A percentile compares a stretch with the other conserved stretches of the same genome.
phyloP scores from a whole-genome alignment of 495 filamentous ascomycete species.

The Viridothelium virens region DNA sequence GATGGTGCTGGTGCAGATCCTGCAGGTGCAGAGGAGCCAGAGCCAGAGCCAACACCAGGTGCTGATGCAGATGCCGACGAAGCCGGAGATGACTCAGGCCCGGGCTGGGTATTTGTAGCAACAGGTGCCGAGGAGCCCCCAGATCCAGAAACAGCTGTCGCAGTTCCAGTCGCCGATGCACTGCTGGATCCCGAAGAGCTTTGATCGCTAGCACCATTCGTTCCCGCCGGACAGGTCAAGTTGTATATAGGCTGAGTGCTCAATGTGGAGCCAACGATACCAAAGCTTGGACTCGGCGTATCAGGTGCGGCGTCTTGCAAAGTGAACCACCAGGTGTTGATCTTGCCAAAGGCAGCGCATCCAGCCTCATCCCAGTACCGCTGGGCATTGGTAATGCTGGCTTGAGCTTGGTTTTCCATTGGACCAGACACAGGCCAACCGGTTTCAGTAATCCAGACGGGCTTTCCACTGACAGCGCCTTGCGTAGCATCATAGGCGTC shows the following conservation, averaged over 20 bases:
- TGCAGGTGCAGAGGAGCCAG: not conserved
- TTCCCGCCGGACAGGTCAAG: slow-evolving; percentile 25
- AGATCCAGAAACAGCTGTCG: slow-evolving; percentile 2
- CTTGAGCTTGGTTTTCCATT: slow-evolving; percentile 51
- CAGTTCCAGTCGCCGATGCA: not conserved
- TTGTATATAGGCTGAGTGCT: slow-evolving; percentile 32
- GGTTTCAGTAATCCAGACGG: slow-evolving; percentile 85
- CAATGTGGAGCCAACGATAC: slow-evolving; percentile 48
- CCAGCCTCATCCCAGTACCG: slow-evolving; percentile 72
- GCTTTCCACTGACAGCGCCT: slow-evolving; percentile 53
- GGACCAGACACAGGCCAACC: slow-evolving; percentile 72
- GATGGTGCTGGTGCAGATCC: not conserved
- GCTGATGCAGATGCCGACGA: not conserved
- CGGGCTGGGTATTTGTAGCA: slow-evolving; percentile 7
- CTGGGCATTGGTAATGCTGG: slow-evolving; percentile 62
- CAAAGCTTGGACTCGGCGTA: slow-evolving; percentile 62
- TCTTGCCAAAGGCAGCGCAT: slow-evolving; percentile 59
- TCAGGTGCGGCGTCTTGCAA: slow-evolving; percentile 55
- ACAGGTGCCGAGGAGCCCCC: not conserved
- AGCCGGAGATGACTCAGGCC: not conserved
- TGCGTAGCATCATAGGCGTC: slow-evolving; percentile 53
- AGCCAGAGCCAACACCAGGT: not conserved
- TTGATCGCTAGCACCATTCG: slow-evolving; percentile 3
- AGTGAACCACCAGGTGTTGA: slow-evolving; percentile 72
- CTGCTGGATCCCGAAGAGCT: not conserved